Conservation (phyloP, 2,329 filamentous ascomycete genomes). For the Chalaropsis thielavioides region DNA sequence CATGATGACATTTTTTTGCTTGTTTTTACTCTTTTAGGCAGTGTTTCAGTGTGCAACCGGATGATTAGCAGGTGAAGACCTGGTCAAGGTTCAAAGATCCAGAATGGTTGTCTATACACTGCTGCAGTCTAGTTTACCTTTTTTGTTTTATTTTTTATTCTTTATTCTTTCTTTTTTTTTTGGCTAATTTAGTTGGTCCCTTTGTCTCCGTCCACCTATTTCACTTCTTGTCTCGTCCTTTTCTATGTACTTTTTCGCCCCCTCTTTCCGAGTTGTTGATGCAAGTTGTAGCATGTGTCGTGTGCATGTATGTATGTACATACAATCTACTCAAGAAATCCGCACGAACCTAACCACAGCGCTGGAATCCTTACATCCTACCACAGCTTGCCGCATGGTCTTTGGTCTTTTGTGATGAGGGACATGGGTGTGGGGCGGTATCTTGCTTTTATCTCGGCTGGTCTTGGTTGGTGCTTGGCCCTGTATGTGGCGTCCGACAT, state of each 20-base stretch:
- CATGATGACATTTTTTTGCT: not conserved
- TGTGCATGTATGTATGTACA: too few species aligned
- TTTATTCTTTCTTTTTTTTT: too few species aligned
- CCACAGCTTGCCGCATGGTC: not conserved
- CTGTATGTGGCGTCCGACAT: not conserved
- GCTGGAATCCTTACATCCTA: not conserved
- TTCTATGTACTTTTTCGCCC: not conserved
- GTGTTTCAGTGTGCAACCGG: not conserved
- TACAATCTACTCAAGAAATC: too few species aligned
- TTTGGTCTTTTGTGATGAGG: not conserved
- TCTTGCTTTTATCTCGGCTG: not conserved
- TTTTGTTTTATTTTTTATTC: too few species aligned
- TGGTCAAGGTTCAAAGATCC: not conserved
- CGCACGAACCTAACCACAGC: not conserved
- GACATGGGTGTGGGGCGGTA: not conserved
- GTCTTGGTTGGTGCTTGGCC: not conserved
- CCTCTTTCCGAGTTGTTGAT: not conserved
- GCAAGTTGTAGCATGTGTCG: not conserved
- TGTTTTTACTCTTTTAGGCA: constrained; percentile 2
- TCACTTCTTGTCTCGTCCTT: not conserved
- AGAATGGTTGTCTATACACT: not conserved
- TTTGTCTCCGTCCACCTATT: not conserved
- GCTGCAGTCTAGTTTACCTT: not conserved
- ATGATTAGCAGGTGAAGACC: not conserved
- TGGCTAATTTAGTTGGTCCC: not conserved